Conservation (phyloP, 768 basidiomycete genomes). For the Amanita subjunquillea region DNA sequence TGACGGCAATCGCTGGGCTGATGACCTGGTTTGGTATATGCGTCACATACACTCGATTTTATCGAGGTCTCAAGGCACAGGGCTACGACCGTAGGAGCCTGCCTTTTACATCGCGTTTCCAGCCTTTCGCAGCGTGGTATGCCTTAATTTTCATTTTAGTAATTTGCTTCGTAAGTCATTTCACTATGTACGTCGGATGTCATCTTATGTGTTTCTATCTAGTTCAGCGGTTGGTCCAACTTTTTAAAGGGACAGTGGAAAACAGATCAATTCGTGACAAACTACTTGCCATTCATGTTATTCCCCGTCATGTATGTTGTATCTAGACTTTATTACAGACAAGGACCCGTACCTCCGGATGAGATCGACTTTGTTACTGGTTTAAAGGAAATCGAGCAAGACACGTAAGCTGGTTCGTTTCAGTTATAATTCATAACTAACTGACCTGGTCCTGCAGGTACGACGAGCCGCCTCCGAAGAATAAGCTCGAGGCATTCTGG, state of each 20-base stretch:
- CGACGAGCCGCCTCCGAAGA: slow-evolving; percentile 65
- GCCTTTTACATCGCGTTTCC: slow-evolving; percentile 58
- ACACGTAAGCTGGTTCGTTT: slow-evolving; percentile 26
- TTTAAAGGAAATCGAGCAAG: slow-evolving; percentile 61
- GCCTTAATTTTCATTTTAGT: slow-evolving; percentile 28
- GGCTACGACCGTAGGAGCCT: slow-evolving; percentile 62
- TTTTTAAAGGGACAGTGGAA: slow-evolving; percentile 34
- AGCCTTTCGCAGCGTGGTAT: slow-evolving; percentile 70
- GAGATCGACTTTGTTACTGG: slow-evolving; percentile 84
- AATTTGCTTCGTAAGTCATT: slow-evolving; percentile 49
- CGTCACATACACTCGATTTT: slow-evolving; percentile 74
- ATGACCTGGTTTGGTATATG: slow-evolving; percentile 78
- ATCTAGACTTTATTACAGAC: slow-evolving; percentile 44
- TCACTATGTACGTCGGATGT: neutral
- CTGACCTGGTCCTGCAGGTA: slow-evolving; percentile 21
- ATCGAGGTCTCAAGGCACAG: slow-evolving; percentile 73
- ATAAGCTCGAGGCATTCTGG: slow-evolving; percentile 65
- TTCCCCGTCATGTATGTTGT: slow-evolving; percentile 70
- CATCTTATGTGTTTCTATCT: slow-evolving; percentile 8
- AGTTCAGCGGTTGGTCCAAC: slow-evolving; percentile 36
- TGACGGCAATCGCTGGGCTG: slow-evolving; percentile 60
- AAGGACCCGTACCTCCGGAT: slow-evolving; percentile 30
- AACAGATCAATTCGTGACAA: slow-evolving; percentile 68
- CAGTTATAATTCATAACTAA: neutral
- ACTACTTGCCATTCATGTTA: slow-evolving; percentile 59